Percentiles rank a stretch among this genome's conserved stretches.
These are phyloP conservation scores for Neurospora sp. DNA, from an alignment of 495 filamentous ascomycete species.

Conservation along the genomic window DNA sequence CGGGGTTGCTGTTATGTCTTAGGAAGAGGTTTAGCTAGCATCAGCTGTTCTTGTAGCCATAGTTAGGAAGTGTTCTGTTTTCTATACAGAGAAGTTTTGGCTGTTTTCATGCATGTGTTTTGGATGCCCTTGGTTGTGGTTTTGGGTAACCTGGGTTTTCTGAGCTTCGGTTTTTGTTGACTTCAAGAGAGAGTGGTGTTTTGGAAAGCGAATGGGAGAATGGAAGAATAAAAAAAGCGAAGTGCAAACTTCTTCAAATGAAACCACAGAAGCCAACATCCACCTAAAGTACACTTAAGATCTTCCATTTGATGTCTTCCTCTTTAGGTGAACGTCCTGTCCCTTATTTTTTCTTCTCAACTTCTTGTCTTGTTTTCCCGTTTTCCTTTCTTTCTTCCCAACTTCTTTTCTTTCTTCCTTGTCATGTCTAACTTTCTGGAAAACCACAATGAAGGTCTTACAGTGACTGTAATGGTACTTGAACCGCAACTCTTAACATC, in stretches of 20 bases:
- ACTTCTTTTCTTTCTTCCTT: background rate
- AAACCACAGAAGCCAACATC: background rate
- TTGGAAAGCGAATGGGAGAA: background rate
- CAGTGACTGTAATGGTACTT: background rate
- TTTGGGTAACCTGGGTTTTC: background rate
- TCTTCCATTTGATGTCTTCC: background rate
- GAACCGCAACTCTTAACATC: background rate
- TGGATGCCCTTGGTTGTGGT: background rate
- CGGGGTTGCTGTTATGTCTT: background rate
- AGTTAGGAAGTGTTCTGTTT: background rate
- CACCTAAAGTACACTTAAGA: background rate
- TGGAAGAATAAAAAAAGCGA: background rate
- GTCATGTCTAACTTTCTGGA: background rate
- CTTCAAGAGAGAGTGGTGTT: background rate
- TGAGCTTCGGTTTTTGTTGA: background rate
- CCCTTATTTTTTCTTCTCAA: background rate
- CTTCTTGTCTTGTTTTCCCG: too few relatives aligned
- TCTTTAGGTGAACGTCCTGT: background rate
- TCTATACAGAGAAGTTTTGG: background rate
- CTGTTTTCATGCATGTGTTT: background rate
- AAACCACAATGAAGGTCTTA: background rate
- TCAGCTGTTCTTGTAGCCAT: background rate
- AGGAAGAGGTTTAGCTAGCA: background rate
- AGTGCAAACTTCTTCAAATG: background rate
- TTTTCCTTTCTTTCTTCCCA: background rate